Conservation (phyloP, 257 asterid genomes). For the Nemophila menziesii region DNA sequence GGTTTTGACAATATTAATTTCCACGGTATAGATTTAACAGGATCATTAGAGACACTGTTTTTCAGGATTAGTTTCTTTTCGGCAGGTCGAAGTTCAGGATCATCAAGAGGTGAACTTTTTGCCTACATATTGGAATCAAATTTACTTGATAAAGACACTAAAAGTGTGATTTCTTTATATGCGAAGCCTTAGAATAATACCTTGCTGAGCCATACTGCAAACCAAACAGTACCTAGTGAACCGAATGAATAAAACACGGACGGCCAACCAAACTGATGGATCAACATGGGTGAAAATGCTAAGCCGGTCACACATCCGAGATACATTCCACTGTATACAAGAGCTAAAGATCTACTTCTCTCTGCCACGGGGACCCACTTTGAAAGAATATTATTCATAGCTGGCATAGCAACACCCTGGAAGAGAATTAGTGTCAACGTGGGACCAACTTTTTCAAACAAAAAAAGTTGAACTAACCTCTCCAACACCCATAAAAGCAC, state of each 20-base stretch:
- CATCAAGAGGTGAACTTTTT: conserved; percentile 72
- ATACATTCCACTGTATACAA: conserved; percentile 95
- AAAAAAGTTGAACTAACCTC: conserved; percentile 71
- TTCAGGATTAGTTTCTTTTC: conserved; percentile 69
- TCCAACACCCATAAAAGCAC: conserved; percentile 91
- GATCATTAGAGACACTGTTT: conserved; percentile 47
- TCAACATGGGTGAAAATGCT: conserved; percentile 78
- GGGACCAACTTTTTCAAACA: not conserved
- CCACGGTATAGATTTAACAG: conserved; percentile 87
- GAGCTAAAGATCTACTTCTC: conserved; percentile 87
- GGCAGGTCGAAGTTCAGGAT: conserved; percentile 48
- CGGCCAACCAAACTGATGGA: conserved; percentile 87
- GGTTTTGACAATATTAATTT: conserved; percentile 59
- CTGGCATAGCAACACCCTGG: conserved; percentile 99
- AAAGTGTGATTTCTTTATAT: not conserved
- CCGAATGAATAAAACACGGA: conserved; percentile 86
- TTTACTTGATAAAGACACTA: not conserved
- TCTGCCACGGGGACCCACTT: conserved; percentile 92
- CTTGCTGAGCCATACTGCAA: conserved; percentile 62
- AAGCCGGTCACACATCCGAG: conserved; percentile 88
- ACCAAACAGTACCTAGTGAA: conserved; percentile 77
- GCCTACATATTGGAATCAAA: conserved; percentile 38
- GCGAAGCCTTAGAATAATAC: conserved; percentile 33
- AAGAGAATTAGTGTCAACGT: conserved; percentile 7
- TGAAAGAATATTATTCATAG: conserved; percentile 80